Conservation (phyloP, 345 rosid species). For the Eucalyptus polybractea region DNA sequence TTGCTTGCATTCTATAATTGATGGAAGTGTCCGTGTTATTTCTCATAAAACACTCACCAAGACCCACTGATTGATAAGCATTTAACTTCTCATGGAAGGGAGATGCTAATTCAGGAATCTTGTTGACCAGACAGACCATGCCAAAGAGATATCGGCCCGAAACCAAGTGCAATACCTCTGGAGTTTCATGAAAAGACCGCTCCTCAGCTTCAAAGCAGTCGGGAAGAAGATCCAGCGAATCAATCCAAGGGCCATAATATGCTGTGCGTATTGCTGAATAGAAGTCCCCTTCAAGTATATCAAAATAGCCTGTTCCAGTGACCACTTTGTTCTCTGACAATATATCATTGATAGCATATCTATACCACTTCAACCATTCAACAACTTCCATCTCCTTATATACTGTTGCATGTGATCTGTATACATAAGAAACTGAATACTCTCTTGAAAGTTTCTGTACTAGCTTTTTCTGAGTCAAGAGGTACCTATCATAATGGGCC, state of each 20-base stretch:
- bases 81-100: constrained; percentile 23
- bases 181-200: constrained; percentile 64
- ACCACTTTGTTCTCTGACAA: constrained; percentile 56
- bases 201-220: constrained; percentile 95
- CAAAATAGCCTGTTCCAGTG: constrained; percentile 56
- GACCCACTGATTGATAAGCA: constrained; percentile 12
- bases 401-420: constrained; percentile 18
- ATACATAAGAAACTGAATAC: constrained; percentile 19
- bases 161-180: constrained; percentile 83
- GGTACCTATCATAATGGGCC: constrained; percentile 53
- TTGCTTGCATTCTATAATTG: constrained; percentile 11
- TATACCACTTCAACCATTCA: constrained; percentile 88
- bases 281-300: constrained; percentile 74
- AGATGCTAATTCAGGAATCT: constrained; percentile 36
- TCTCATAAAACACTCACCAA: not conserved
- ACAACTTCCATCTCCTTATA: constrained; percentile 75
- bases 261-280: constrained; percentile 73
- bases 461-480: constrained; percentile 45
- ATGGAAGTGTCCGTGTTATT: not conserved
- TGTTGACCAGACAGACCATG: constrained; percentile 57
- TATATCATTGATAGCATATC: constrained; percentile 65
- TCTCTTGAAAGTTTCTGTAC: constrained; percentile 24
- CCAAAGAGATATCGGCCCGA: constrained; percentile 92
- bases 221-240: constrained; percentile 76
- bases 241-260: constrained; percentile 77